Conservation (phyloP, 495 filamentous ascomycete genomes). For the Aspergillus panamensis region DNA sequence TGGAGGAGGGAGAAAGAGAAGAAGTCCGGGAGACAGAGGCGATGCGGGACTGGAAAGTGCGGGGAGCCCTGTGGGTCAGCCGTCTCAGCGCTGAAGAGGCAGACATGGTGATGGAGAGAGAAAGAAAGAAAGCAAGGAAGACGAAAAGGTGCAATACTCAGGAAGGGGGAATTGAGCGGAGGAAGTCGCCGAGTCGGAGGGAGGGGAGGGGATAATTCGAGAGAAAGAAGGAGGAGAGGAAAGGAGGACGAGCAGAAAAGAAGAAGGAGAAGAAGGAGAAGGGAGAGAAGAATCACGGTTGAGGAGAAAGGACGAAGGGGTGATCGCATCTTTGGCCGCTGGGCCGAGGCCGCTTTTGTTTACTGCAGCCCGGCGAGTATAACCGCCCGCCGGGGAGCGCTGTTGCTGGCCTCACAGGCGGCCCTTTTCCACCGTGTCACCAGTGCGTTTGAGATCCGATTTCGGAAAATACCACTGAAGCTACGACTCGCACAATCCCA, state of each 20-base stretch:
- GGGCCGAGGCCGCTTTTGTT: conserved; percentile 22
- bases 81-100: conserved; percentile 42
- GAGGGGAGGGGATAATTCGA: conserved; percentile 3
- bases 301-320: not conserved
- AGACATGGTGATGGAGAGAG: conserved; percentile 25
- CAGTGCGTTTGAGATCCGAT: not conserved
- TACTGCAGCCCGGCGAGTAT: conserved; percentile 17
- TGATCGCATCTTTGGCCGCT: conserved; percentile 13
- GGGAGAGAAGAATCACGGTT: not conserved
- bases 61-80: conserved; percentile 49
- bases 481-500: not conserved
- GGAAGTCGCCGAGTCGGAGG: conserved; percentile 16
- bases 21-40: conserved; percentile 35
- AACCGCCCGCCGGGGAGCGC: conserved; percentile 12
- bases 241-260: conserved; percentile 17
- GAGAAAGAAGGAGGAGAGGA: conserved; percentile 15
- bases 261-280: conserved; percentile 13
- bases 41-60: conserved; percentile 46
- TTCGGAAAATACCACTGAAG: conserved; percentile 11
- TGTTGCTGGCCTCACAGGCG: not conserved
- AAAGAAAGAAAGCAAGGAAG: conserved; percentile 23
- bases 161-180: conserved; percentile 18
- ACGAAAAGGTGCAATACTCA: conserved; percentile 27
- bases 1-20: conserved; percentile 27
- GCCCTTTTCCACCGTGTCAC: not conserved